phyloP scores from a whole-genome alignment of 2,329 filamentous ascomycete species.

The Akanthomyces muscarius region DNA sequence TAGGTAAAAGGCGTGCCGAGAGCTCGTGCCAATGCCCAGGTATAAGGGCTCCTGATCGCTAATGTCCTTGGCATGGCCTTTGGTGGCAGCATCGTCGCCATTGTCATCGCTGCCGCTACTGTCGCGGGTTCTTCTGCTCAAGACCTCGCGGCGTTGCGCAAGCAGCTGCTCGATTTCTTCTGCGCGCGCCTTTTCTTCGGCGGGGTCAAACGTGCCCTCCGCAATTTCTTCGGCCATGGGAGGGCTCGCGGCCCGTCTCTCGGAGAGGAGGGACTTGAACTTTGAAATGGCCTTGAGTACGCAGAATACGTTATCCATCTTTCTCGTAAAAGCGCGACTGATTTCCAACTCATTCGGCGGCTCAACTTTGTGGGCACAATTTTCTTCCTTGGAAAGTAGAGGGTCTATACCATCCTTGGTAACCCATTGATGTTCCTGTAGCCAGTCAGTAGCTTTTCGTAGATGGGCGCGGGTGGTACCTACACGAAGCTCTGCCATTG shows the following conservation, averaged over 20 bases:
- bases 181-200: conserved; percentile 36
- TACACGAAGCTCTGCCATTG: conserved; percentile 77
- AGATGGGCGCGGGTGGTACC: conserved; percentile 29
- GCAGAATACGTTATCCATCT: conserved; percentile 79
- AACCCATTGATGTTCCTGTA: conserved; percentile 86
- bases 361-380: conserved; percentile 75
- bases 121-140: conserved; percentile 24
- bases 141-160: conserved; percentile 42
- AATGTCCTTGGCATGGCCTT: conserved; percentile 52
- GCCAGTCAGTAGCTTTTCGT: conserved; percentile 13
- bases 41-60: conserved; percentile 60
- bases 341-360: conserved; percentile 87
- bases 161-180: conserved; percentile 49
- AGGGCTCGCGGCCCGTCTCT: conserved; percentile 17
- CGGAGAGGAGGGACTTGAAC: conserved; percentile 71
- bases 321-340: conserved; percentile 83
- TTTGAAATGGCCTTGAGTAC: conserved; percentile 89
- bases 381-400: conserved; percentile 77
- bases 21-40: conserved; percentile 71
- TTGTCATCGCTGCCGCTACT: conserved; percentile 27
- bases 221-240: not conserved
- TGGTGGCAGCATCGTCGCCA: not conserved
- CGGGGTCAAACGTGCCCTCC: conserved; percentile 21
- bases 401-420: conserved; percentile 74
- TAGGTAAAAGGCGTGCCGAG: conserved; percentile 42